A percentile compares a stretch with the other conserved stretches of the same genome.
These are phyloP conservation scores for Apiospora phragmitis DNA, from an alignment of 2,329 filamentous ascomycete species.

Conservation along the genomic window DNA sequence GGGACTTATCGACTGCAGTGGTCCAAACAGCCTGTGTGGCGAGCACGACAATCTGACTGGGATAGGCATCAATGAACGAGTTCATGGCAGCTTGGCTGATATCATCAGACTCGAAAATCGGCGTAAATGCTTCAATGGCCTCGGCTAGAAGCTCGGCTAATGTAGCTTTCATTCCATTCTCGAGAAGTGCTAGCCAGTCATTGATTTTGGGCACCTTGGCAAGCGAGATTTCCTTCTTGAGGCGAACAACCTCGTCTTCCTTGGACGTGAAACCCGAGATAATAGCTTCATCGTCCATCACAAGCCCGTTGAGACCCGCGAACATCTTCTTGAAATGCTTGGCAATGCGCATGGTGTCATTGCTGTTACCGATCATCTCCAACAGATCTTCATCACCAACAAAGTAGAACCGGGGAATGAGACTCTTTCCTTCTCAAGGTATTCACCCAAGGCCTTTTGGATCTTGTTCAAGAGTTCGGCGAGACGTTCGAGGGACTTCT, in stretches of 20 bases:
- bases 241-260: conserved; percentile 82
- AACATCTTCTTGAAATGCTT: conserved; percentile 99
- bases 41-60: conserved; percentile 93
- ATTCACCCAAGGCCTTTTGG: conserved; percentile 97
- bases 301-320: conserved; percentile 85
- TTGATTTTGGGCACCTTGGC: conserved; percentile 96
- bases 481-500: conserved; percentile 91
- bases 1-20: conserved; percentile 75
- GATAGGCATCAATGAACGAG: conserved; percentile 80
- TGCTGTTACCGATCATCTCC: conserved; percentile 99
- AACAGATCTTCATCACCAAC: conserved; percentile 97
- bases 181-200: conserved; percentile 94
- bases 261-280: conserved; percentile 95
- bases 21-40: conserved; percentile 96
- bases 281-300: conserved; percentile 86
- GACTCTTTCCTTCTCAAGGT: conserved; percentile 94
- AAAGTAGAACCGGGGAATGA: conserved; percentile 99
- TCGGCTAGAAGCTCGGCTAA: conserved; percentile 88
- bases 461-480: conserved; percentile 99
- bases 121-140: conserved; percentile 78
- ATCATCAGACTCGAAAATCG: conserved; percentile 70
- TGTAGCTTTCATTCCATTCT: conserved; percentile 90
- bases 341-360: conserved; percentile 91
- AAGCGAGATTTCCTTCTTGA: conserved; percentile 90
- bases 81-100: conserved; percentile 72